phyloP scores from a whole-genome alignment of 2,329 filamentous ascomycete genomes.

The Myriosclerotinia scirpicola region DNA sequence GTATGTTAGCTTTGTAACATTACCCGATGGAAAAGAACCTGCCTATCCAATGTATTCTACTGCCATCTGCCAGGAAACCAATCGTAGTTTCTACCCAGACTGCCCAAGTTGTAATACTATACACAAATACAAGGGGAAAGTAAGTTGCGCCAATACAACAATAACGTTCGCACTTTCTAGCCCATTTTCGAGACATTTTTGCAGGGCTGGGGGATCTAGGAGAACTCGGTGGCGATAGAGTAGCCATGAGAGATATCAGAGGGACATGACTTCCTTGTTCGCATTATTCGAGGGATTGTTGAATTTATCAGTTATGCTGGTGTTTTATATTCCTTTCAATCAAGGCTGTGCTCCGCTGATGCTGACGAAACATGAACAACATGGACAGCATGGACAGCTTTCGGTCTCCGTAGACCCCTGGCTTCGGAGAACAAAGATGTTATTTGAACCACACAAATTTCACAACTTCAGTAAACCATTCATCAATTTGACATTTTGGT shows the following conservation, averaged over 20 bases:
- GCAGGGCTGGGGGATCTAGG: slow-evolving; percentile 41
- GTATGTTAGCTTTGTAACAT: slow-evolving; percentile 23
- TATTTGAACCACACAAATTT: background rate
- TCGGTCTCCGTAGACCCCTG: slow-evolving; percentile 11
- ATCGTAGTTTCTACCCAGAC: slow-evolving; percentile 82
- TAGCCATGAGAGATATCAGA: slow-evolving; percentile 32
- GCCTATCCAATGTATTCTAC: slow-evolving; percentile 58
- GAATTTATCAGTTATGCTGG: background rate
- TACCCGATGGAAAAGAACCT: slow-evolving; percentile 32
- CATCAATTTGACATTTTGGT: background rate
- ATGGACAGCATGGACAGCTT: background rate
- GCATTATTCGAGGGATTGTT: slow-evolving; percentile 18
- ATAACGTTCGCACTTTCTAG: slow-evolving; percentile 72
- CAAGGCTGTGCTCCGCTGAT: background rate
- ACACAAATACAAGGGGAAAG: slow-evolving; percentile 87
- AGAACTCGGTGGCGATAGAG: slow-evolving; percentile 32
- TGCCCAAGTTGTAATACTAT: slow-evolving; percentile 88
- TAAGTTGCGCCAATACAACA: slow-evolving; percentile 80
- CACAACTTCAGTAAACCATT: background rate
- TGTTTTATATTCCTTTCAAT: slow-evolving; percentile 8
- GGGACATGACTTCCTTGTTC: slow-evolving; percentile 11
- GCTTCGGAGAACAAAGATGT: background rate
- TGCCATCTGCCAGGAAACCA: slow-evolving; percentile 52
- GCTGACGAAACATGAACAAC: background rate
- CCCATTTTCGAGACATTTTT: slow-evolving; percentile 59